phyloP scores from a whole-genome alignment of 129 eudicot genomes.

The sunflower (Helianthus annuus) region DNA sequence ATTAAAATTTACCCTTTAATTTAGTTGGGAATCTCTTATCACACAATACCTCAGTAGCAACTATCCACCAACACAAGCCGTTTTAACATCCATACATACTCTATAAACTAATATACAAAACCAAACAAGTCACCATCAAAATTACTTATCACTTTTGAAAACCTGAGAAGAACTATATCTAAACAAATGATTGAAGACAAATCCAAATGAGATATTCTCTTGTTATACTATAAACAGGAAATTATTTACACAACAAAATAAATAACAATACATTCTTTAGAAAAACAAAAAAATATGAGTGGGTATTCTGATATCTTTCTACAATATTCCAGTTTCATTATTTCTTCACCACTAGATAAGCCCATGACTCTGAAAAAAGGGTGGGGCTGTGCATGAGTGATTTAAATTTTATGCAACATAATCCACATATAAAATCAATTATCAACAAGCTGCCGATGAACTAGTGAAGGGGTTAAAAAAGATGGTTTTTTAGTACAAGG shows the following conservation, averaged over 20 bases:
- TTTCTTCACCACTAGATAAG: conserved; percentile 6
- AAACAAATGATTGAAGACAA: no score
- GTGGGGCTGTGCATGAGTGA: conserved; percentile 32
- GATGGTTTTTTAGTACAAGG: conserved; percentile 23
- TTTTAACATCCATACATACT: no score
- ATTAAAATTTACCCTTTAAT: no score
- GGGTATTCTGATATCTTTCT: conserved; percentile 7
- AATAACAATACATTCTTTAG: neutral
- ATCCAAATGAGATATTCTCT: no score
- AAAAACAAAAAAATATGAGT: conserved; percentile 8
- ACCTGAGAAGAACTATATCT: no score
- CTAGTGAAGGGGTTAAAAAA: conserved; percentile 26
- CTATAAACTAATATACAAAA: no score
- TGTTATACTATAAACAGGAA: neutral
- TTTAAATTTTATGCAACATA: neutral
- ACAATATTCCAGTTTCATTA: neutral
- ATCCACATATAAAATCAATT: neutral
- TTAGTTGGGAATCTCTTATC: no score
- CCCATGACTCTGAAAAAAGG: conserved; percentile 26
- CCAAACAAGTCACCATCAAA: no score
- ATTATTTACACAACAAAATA: conserved; percentile 11
- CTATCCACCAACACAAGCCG: no score
- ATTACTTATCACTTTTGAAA: no score
- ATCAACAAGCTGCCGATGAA: conserved; percentile 39
- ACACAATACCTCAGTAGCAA: no score